Percentiles rank a stretch among this genome's conserved stretches.
Conservation (phyloP, 768 basidiomycete genomes). For the Leucocoprinus birnbaumii region DNA sequence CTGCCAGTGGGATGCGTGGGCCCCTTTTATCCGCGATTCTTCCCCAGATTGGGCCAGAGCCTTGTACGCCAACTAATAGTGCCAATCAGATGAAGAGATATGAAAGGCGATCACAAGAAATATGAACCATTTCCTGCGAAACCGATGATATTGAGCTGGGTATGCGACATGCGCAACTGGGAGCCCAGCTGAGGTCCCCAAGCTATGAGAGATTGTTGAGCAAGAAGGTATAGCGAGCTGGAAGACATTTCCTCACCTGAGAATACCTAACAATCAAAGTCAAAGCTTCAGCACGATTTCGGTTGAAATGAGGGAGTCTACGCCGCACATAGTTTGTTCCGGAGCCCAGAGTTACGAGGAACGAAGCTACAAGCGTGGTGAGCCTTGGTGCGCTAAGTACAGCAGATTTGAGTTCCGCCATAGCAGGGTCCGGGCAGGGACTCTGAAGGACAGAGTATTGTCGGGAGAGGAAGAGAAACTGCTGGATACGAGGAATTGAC, state of each 20-base stretch:
- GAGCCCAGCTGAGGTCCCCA: constrained; percentile 86
- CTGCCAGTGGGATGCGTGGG: constrained; percentile 62
- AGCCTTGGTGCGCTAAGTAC: too few species aligned
- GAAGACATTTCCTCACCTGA: constrained; percentile 33
- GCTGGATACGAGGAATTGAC: too few species aligned
- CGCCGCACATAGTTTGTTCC: too few species aligned
- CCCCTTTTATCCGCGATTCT: constrained; percentile 73
- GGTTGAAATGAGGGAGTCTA: too few species aligned
- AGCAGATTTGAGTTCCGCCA: too few species aligned
- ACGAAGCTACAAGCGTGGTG: too few species aligned
- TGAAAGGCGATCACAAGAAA: neutral
- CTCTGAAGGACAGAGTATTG: too few species aligned
- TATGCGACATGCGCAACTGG: constrained; percentile 74
- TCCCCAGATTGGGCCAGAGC: constrained; percentile 76
- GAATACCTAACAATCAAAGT: constrained; percentile 41
- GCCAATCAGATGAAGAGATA: neutral
- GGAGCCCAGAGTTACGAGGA: too few species aligned
- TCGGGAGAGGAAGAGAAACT: too few species aligned
- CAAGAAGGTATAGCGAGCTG: neutral
- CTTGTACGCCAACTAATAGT: constrained; percentile 71
- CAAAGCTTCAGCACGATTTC: too few species aligned
- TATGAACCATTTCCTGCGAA: constrained; percentile 75
- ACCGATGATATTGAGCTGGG: constrained; percentile 78
- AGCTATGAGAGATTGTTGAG: too few species aligned
- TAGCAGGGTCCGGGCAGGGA: too few species aligned